Conservation (phyloP, 2,329 filamentous ascomycete genomes). For the Chalara sp. region DNA sequence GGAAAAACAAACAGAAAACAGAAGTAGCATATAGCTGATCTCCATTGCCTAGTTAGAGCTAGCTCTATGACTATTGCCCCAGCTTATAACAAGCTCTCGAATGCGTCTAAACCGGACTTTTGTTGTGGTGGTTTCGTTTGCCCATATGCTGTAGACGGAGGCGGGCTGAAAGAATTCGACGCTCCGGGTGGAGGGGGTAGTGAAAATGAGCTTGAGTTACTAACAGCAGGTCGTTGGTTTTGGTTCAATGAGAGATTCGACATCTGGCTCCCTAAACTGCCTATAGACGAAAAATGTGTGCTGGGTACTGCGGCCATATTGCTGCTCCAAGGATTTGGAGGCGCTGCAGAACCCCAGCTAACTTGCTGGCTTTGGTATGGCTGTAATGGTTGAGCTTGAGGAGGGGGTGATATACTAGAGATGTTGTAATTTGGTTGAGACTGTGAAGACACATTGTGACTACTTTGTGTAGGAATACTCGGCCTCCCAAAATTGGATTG, state of each 20-base stretch:
- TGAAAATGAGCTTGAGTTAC: constrained; percentile 41
- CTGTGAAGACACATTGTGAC: constrained; percentile 5
- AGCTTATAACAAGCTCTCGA: constrained; percentile 44
- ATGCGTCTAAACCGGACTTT: constrained; percentile 44
- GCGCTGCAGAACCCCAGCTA: constrained; percentile 42
- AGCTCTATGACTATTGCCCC: too few species aligned
- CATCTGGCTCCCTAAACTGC: constrained; percentile 36
- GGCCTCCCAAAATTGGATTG: constrained; percentile 1
- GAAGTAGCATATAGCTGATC: too few species aligned
- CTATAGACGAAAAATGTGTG: constrained; percentile 25
- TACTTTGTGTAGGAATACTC: constrained; percentile 12
- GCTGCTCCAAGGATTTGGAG: constrained; percentile 44
- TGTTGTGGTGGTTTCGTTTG: constrained; percentile 23
- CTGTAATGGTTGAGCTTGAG: constrained; percentile 14
- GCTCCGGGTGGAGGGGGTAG: constrained; percentile 21
- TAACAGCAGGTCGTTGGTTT: constrained; percentile 31
- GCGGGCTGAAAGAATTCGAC: constrained; percentile 4
- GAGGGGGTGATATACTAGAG: constrained; percentile 2
- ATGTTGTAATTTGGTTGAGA: constrained; percentile 13
- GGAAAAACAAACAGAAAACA: too few species aligned
- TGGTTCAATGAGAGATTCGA: constrained; percentile 42
- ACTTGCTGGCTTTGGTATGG: constrained; percentile 24
- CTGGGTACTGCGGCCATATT: constrained; percentile 26
- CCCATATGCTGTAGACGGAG: constrained; percentile 12
- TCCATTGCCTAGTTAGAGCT: too few species aligned